Evolutionary conservation across 1,139 yeast species (phyloP).

Genomic region (Yamadazyma spencermartinsiae): DNA sequence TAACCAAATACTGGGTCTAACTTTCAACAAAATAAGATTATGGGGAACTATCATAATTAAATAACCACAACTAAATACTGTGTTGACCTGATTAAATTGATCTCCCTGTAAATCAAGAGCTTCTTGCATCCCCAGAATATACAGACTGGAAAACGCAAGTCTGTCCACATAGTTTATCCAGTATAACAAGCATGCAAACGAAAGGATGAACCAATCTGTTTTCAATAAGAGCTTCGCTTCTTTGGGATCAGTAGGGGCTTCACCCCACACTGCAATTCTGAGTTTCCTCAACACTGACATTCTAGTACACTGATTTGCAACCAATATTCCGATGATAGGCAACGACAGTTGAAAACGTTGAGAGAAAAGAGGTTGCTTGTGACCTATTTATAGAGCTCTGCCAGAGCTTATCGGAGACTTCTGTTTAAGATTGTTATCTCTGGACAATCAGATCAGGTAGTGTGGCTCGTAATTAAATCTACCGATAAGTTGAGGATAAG

Average conservation of each 20-base stretch:
- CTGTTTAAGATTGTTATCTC: too few species aligned
- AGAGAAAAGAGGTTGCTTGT: too few species aligned
- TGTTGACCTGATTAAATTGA: constrained; percentile 48
- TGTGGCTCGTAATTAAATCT: too few species aligned
- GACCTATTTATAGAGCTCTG: too few species aligned
- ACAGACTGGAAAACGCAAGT: constrained; percentile 54
- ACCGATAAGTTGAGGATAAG: too few species aligned
- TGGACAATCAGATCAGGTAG: too few species aligned
- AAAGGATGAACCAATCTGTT: constrained; percentile 56
- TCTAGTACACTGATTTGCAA: not conserved
- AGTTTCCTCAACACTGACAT: constrained; percentile 7
- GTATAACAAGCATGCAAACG: constrained; percentile 55
- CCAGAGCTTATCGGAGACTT: too few species aligned
- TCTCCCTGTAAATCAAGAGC: constrained; percentile 52
- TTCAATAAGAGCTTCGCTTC: constrained; percentile 46
- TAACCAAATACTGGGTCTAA: constrained; percentile 56
- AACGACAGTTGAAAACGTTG: too few species aligned
- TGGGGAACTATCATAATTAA: constrained; percentile 59
- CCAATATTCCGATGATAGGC: too few species aligned
- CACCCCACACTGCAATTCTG: constrained; percentile 35
- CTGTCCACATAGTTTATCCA: constrained; percentile 53
- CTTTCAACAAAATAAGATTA: constrained; percentile 48
- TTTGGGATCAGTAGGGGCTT: constrained; percentile 35
- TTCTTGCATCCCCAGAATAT: constrained; percentile 61
- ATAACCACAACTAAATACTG: constrained; percentile 62